Percentiles rank a stretch among this genome's conserved stretches.
These are phyloP conservation scores for Deakozyma indianensis DNA, from an alignment of 805 yeast genomes.

Conservation along the genomic window DNA sequence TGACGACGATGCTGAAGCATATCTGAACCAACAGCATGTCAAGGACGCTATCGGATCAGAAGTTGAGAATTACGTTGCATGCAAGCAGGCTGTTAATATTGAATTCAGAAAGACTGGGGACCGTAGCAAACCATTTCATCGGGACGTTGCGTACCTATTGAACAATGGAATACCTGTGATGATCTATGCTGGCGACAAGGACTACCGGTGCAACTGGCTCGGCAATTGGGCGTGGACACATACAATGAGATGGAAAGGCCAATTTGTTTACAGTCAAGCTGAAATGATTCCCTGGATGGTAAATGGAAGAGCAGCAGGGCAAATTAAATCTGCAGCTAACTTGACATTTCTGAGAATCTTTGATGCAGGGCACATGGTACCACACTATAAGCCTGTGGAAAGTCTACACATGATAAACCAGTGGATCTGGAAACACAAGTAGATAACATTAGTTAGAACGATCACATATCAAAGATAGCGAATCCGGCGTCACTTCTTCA, in stretches of 20 bases:
- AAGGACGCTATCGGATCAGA: slow-evolving; percentile 69
- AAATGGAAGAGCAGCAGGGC: slow-evolving; percentile 37
- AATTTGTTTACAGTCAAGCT: slow-evolving; percentile 32
- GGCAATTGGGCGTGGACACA: slow-evolving; percentile 74
- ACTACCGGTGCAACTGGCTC: slow-evolving; percentile 79
- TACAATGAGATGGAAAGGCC: slow-evolving; percentile 43
- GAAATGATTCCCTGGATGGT: slow-evolving; percentile 14
- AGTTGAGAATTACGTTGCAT: slow-evolving; percentile 55
- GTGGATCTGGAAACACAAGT: background rate
- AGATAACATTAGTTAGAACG: too few relatives aligned
- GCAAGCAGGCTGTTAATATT: slow-evolving; percentile 62
- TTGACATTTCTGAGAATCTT: slow-evolving; percentile 64
- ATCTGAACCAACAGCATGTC: slow-evolving; percentile 58
- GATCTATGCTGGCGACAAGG: slow-evolving; percentile 80
- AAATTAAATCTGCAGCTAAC: slow-evolving; percentile 38
- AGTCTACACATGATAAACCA: background rate
- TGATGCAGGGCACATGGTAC: slow-evolving; percentile 87
- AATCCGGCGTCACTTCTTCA: too few relatives aligned
- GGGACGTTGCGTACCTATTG: slow-evolving; percentile 47
- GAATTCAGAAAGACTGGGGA: slow-evolving; percentile 66
- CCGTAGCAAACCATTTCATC: slow-evolving; percentile 74
- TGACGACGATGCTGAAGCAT: slow-evolving; percentile 15
- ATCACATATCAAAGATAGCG: too few relatives aligned
- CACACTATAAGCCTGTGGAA: slow-evolving; percentile 24
- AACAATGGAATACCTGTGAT: slow-evolving; percentile 57